A percentile compares a stretch with the other conserved stretches of the same genome.
These are phyloP conservation scores for Pugionium dolabratum DNA, from an alignment of 345 rosid genomes.

Conservation along the genomic window DNA sequence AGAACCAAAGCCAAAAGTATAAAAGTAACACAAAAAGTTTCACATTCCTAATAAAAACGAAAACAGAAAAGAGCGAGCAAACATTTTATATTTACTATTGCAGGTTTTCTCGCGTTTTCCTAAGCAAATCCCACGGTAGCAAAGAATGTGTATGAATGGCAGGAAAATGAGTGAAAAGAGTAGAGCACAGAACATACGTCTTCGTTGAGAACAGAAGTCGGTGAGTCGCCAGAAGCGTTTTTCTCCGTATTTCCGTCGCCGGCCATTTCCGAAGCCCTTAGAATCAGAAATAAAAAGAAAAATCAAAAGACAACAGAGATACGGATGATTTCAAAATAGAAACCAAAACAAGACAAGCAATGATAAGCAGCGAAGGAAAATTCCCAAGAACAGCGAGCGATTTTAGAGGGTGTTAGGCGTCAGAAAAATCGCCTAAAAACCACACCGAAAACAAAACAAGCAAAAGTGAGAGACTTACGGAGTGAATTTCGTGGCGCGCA, in stretches of 20 bases:
- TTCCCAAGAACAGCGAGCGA: background rate
- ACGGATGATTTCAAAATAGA: background rate
- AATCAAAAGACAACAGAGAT: slow-evolving; percentile 2
- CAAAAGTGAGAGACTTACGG: slow-evolving; percentile 26
- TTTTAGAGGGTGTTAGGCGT: background rate
- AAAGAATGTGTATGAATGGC: background rate
- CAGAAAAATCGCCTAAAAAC: slow-evolving; percentile 14
- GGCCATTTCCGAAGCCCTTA: slow-evolving; percentile 46
- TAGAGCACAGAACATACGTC: slow-evolving; percentile 50
- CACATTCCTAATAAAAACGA: background rate
- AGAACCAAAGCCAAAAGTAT: background rate
- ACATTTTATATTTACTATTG: background rate
- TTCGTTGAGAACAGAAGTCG: slow-evolving; percentile 84
- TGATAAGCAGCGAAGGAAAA: background rate
- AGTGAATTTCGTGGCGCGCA: background rate
- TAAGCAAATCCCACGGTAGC: too few species aligned
- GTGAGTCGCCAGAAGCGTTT: slow-evolving; percentile 63
- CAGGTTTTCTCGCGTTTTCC: background rate
- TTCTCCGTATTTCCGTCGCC: slow-evolving; percentile 43
- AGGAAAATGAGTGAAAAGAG: background rate
- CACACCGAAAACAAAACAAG: background rate
- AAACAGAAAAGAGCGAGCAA: background rate
- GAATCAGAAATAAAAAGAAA: slow-evolving; percentile 2
- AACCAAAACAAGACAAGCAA: background rate
- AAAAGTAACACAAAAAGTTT: slow-evolving; percentile 14